A percentile compares a stretch with the other conserved stretches of the same genome.
Evolutionary conservation across 2,329 filamentous ascomycete species (phyloP).

Genomic region (Sporothrix curviconia): DNA sequence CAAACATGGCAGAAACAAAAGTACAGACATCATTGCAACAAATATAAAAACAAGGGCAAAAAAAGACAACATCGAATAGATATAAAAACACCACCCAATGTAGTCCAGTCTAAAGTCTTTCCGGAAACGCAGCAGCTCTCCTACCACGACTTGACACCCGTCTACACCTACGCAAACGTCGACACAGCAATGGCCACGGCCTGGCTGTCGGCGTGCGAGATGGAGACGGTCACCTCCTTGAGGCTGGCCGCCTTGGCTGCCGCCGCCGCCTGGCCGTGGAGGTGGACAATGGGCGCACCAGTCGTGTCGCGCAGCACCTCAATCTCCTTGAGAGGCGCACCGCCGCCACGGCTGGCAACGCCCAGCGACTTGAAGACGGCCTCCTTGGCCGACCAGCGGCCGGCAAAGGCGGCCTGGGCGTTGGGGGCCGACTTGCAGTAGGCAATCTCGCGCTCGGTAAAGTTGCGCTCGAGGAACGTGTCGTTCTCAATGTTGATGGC

Average conservation of each 20-base stretch:
- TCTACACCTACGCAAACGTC: constrained; percentile 50
- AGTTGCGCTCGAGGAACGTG: constrained; percentile 91
- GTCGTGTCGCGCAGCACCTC: constrained; percentile 78
- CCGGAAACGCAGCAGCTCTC: neutral
- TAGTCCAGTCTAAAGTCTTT: neutral
- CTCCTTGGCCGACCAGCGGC: constrained; percentile 96
- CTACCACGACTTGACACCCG: neutral
- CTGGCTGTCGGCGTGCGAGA: constrained; percentile 91
- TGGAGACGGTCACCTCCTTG: constrained; percentile 84
- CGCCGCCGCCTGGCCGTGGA: constrained; percentile 75
- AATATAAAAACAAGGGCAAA: neutral
- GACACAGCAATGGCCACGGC: constrained; percentile 91
- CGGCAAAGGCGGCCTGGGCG: constrained; percentile 86
- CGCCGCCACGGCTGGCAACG: constrained; percentile 78
- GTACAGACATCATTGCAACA: neutral
- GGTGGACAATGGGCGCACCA: constrained; percentile 74
- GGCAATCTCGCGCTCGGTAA: constrained; percentile 72
- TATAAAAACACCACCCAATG: constrained; percentile 4
- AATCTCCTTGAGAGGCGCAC: constrained; percentile 87
- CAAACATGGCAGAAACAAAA: neutral
- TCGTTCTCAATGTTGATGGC: constrained; percentile 90
- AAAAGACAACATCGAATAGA: constrained; percentile 1
- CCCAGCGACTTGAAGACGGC: constrained; percentile 97
- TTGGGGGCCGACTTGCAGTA: constrained; percentile 66
- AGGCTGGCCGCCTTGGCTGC: constrained; percentile 83